phyloP scores from a whole-genome alignment of 2,329 filamentous ascomycete species.

The Trichoderma sp. region DNA sequence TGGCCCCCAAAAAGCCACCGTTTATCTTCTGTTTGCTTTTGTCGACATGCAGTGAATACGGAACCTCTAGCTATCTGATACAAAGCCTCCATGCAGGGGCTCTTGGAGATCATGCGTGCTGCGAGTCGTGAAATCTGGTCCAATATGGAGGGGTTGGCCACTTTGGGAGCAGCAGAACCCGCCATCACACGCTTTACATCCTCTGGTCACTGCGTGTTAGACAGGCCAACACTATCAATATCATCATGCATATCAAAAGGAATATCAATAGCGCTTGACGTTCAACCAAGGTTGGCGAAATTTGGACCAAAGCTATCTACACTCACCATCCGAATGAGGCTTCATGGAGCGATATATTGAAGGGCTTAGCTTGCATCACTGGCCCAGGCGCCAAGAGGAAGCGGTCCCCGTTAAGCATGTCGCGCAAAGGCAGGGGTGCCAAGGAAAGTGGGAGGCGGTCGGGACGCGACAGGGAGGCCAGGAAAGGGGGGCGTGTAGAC shows the following conservation, averaged over 20 bases:
- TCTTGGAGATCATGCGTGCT: neutral
- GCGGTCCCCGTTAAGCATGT: constrained; percentile 2
- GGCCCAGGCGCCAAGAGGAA: neutral
- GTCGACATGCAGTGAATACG: neutral
- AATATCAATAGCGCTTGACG: neutral
- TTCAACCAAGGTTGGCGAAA: neutral
- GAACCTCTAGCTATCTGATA: neutral
- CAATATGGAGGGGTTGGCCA: neutral
- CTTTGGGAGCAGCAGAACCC: neutral
- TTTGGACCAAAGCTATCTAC: neutral
- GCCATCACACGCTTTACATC: neutral
- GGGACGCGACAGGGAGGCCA: neutral
- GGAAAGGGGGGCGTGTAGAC: constrained; percentile 17
- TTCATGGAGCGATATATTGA: constrained; percentile 8
- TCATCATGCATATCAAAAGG: neutral
- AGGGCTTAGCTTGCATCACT: neutral
- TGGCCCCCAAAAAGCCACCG: neutral
- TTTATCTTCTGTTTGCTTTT: neutral
- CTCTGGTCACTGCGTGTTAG: neutral
- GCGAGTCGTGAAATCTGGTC: neutral
- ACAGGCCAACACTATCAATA: neutral
- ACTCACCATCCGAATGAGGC: constrained; percentile 7
- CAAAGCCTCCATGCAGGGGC: neutral
- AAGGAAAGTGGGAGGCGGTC: constrained; percentile 15
- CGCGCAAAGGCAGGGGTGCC: neutral